Evolutionary conservation across 345 rosid species (phyloP), one percentile per base, ranked within the genome.

Genomic region (Firmiana major): DNA sequence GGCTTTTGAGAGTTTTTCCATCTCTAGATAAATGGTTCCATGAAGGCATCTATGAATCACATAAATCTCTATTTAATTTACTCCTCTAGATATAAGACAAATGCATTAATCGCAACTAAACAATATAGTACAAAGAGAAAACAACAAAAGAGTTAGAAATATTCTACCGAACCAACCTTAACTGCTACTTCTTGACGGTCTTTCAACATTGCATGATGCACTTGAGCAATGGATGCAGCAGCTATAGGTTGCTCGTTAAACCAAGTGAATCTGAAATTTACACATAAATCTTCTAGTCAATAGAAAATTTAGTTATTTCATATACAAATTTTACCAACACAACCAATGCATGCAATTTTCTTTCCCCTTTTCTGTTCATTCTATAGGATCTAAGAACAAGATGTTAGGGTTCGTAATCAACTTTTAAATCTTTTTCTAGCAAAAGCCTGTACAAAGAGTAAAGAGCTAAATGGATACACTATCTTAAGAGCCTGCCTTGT

Each of bases 181-280:
- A 94, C 75, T 54, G 94, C 98, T 76, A 93, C 97, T 84, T 88
- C 93, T 76, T 86, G 90, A 82, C 75, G 57, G 77, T 91, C 80
- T 80, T 83, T 91, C 77, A 91, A 76, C 42, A 87, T 73, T 1
- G 97, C 98, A 69, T 26, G 95, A 80, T 94, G 98, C 45, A 92
- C 98, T 85, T 94, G 98, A 57, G 97, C 97, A 85, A 94, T 92
- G 69, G 98, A 94, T 57, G 98, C 98, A 74, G 98, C 94, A 80
- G 97, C 98, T 71, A 91, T 89, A 51, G 98, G 94, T 81, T 87
- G 89, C 79, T 94, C 97, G 83, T 90, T 90, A 72, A 94, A 81
- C n/a, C 92, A 92, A 77, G 79, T 75, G 81, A 92, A 94, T 82
- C 97, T 94, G 88, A 79, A 71, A 81, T 58, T 75, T 71, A 13